Evolutionary conservation across 306 rosid genomes (phyloP).

Genomic region (Lathyrus oleraceus): DNA sequence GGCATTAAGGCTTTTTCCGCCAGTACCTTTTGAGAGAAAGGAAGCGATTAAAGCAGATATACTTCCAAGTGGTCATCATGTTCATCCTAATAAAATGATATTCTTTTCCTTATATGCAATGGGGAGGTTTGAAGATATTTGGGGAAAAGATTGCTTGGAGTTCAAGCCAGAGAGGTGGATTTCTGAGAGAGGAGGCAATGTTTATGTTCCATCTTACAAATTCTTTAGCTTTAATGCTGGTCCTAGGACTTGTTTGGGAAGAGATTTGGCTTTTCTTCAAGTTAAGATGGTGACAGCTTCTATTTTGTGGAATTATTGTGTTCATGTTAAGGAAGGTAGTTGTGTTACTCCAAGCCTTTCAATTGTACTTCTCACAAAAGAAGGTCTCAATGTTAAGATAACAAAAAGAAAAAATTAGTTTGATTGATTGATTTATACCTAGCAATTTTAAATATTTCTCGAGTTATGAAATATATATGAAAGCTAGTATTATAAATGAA

Average conservation of each 20-base stretch:
- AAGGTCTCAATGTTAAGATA: too few species aligned
- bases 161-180: too few species aligned
- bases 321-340: slow-evolving; percentile 33
- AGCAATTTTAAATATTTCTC: not conserved
- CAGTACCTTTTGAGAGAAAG: slow-evolving; percentile 40
- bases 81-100: too few species aligned
- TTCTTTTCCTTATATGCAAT: too few species aligned
- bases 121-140: too few species aligned
- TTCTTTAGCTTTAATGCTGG: slow-evolving; percentile 56
- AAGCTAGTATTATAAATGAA: too few species aligned
- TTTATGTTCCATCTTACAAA: slow-evolving; percentile 51
- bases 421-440: not conserved
- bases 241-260: slow-evolving; percentile 33
- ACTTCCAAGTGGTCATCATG: too few species aligned
- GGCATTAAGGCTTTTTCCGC: slow-evolving; percentile 38
- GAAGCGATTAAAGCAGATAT: slow-evolving; percentile 29
- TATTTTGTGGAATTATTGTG: slow-evolving; percentile 27
- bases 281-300: not conserved
- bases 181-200: slow-evolving; percentile 22
- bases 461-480: too few species aligned
- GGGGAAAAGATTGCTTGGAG: too few species aligned
- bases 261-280: too few species aligned
- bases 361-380: too few species aligned
- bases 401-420: not conserved
- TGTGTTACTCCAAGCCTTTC: slow-evolving; percentile 29